Evolutionary conservation across 495 filamentous ascomycete genomes (phyloP).

Genomic region (Thozetella sp.): DNA sequence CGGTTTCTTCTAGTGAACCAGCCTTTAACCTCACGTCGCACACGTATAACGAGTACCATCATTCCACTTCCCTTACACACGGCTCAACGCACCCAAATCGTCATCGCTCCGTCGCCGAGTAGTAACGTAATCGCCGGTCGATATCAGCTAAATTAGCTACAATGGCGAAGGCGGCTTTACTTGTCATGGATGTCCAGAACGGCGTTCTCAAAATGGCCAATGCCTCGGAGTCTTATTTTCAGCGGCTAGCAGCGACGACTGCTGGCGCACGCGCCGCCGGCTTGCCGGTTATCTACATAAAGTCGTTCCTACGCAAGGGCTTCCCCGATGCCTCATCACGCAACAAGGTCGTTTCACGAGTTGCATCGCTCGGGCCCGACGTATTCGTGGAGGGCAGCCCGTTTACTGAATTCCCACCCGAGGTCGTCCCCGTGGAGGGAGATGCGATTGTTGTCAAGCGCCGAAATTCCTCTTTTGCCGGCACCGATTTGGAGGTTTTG

Average conservation of each 20-base stretch:
- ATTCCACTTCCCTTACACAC: no score
- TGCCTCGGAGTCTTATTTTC: conserved; percentile 19
- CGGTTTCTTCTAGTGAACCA: no score
- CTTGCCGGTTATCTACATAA: conserved; percentile 31
- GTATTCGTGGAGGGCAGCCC: conserved; percentile 23
- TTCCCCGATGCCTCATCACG: conserved; percentile 29
- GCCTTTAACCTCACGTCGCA: no score
- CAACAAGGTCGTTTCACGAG: conserved; percentile 20
- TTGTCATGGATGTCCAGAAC: conserved; percentile 39
- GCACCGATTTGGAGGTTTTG: conserved; percentile 36
- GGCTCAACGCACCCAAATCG: no score
- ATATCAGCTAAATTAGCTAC: no score
- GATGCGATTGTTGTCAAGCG: conserved; percentile 36
- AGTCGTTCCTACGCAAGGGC: conserved; percentile 30
- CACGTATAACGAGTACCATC: no score
- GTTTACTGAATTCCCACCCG: conserved; percentile 20
- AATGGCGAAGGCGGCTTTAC: conserved; percentile 31
- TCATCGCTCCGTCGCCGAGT: no score
- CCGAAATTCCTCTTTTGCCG: conserved; percentile 36
- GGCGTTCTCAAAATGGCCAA: conserved; percentile 21
- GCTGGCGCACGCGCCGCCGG: conserved; percentile 22
- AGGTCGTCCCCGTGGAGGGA: conserved; percentile 15
- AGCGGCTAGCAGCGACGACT: conserved; percentile 21
- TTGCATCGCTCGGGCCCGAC: conserved; percentile 9
- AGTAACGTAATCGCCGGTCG: no score